These are phyloP conservation scores for Cyberlindnera japonica DNA, from an alignment of 805 yeast genomes.

Conservation along the genomic window DNA sequence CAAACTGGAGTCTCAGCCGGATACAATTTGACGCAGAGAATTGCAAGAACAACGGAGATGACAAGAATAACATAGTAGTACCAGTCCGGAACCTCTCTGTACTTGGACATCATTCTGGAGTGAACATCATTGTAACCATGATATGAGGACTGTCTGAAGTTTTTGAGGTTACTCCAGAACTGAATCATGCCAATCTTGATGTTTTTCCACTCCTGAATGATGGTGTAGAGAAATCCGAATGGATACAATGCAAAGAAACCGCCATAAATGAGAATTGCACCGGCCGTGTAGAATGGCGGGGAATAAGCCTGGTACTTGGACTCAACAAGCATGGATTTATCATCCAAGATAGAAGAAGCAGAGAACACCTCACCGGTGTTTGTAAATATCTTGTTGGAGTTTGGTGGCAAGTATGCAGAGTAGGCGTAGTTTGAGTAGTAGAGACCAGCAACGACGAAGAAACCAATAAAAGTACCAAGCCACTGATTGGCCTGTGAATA, in stretches of 20 bases:
- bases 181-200: slow-evolving; percentile 7
- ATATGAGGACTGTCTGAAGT: slow-evolving; percentile 7
- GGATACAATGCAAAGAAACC: slow-evolving; percentile 46
- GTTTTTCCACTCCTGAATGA: slow-evolving; percentile 43
- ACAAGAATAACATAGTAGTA: slow-evolving; percentile 38
- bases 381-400: slow-evolving; percentile 47
- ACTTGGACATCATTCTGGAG: slow-evolving; percentile 48
- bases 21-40: slow-evolving; percentile 41
- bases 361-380: slow-evolving; percentile 47
- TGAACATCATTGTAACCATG: slow-evolving; percentile 41
- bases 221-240: slow-evolving; percentile 45
- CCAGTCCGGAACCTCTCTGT: slow-evolving; percentile 61
- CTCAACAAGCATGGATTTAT: slow-evolving; percentile 4
- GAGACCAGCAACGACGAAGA: slow-evolving; percentile 33
- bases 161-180: slow-evolving; percentile 3
- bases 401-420: slow-evolving; percentile 38
- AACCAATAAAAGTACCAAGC: slow-evolving; percentile 34
- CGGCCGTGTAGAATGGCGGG: slow-evolving; percentile 67
- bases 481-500: slow-evolving; percentile 32
- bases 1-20: slow-evolving; percentile 58
- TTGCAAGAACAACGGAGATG: slow-evolving; percentile 41
- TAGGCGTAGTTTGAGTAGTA: slow-evolving; percentile 40
- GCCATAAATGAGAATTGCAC: slow-evolving; percentile 55
- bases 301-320: slow-evolving; percentile 48
- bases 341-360: slow-evolving; percentile 42